phyloP scores from a whole-genome alignment of 441 rosid genomes.

The Populus hybrid region DNA sequence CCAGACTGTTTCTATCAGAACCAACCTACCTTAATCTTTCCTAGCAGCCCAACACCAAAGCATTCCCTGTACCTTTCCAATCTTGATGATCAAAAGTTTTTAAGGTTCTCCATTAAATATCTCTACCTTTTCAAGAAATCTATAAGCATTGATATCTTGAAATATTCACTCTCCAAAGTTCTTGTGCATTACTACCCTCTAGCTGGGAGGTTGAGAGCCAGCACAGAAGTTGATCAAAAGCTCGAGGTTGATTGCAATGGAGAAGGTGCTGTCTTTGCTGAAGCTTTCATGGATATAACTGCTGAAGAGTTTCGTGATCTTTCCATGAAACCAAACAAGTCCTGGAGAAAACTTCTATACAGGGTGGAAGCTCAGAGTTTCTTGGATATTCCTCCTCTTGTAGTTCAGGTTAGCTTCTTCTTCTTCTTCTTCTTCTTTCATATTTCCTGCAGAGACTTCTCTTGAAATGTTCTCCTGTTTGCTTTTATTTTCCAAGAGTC shows the following conservation, averaged over 20 bases:
- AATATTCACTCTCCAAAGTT: constrained; percentile 57
- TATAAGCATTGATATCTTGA: constrained; percentile 39
- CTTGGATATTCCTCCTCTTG: constrained; percentile 82
- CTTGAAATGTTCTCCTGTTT: neutral
- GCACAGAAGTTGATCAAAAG: constrained; percentile 35
- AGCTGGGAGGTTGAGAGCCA: constrained; percentile 66
- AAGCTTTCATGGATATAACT: constrained; percentile 76
- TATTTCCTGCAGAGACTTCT: neutral
- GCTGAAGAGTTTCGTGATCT: constrained; percentile 50
- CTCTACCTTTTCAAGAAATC: constrained; percentile 63
- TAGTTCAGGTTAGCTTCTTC: constrained; percentile 21
- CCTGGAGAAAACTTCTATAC: constrained; percentile 82
- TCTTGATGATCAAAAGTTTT: constrained; percentile 87
- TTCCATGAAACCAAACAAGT: constrained; percentile 64
- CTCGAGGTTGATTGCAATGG: constrained; percentile 77
- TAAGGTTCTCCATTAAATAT: constrained; percentile 90
- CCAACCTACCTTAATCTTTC: constrained; percentile 51
- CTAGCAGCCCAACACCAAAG: constrained; percentile 49
- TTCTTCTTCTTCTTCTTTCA: neutral
- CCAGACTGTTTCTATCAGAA: constrained; percentile 60
- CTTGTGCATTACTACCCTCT: constrained; percentile 84
- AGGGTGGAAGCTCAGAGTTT: constrained; percentile 61
- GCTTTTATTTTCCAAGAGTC: neutral
- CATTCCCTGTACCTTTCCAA: constrained; percentile 76
- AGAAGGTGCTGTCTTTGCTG: constrained; percentile 72